These are phyloP conservation scores for Nidula microcarpa DNA, from an alignment of 768 basidiomycete species.

Conservation along the genomic window DNA sequence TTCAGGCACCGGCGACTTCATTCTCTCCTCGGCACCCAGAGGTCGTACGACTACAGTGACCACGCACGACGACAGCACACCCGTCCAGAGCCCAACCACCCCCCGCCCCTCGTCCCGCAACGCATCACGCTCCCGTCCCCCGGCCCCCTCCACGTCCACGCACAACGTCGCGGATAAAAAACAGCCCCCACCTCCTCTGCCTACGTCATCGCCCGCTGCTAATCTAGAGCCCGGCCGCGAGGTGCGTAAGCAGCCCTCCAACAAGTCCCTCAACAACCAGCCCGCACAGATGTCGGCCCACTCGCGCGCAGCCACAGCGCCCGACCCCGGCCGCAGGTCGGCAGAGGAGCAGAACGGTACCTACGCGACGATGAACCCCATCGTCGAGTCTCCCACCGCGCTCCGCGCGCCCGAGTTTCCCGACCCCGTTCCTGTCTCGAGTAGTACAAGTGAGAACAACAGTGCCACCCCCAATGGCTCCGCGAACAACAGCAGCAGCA, in stretches of 20 bases:
- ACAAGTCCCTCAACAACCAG: conserved; percentile 29
- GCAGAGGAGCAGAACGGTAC: not conserved
- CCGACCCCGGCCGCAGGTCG: not conserved
- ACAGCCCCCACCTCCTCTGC: too few relatives aligned
- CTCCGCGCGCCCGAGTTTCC: not conserved
- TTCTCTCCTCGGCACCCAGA: conserved; percentile 1
- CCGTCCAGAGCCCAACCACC: conserved; percentile 6
- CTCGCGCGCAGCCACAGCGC: not conserved
- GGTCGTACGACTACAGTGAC: conserved; percentile 15
- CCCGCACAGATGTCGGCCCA: not conserved
- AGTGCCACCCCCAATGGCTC: not conserved
- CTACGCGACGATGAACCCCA: conserved; percentile 18
- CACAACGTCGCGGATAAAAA: conserved; percentile 1
- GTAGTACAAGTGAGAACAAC: too few relatives aligned
- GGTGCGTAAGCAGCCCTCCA: conserved; percentile 30
- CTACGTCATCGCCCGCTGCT: not conserved
- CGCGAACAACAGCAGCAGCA: not conserved
- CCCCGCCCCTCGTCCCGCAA: conserved; percentile 3
- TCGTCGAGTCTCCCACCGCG: conserved; percentile 45
- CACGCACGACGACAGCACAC: not conserved
- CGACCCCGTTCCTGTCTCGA: too few relatives aligned
- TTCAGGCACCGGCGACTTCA: not conserved
- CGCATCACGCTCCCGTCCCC: conserved; percentile 3
- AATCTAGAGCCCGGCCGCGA: conserved; percentile 19
- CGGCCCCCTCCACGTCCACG: conserved; percentile 5